Evolutionary conservation across 139 green algal genomes (phyloP).

Genomic region (Volvox reticuliferus): DNA sequence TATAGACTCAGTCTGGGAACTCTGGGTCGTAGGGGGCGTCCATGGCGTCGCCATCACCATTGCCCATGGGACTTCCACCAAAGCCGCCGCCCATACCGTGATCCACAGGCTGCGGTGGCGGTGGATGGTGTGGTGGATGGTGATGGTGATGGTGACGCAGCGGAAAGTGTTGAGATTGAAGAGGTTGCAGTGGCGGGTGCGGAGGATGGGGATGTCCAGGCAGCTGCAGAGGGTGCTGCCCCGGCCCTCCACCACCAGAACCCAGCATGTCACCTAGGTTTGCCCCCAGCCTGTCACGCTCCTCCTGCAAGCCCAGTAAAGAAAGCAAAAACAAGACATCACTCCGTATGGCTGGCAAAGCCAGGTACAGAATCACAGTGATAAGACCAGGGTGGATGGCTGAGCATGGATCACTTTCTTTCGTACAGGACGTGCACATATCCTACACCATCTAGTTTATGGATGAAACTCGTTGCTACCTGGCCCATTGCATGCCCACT

Average conservation of each 20-base stretch:
- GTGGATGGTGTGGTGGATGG: neutral
- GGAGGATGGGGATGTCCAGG: neutral
- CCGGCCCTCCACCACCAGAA: neutral
- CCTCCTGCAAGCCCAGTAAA: conserved; percentile 11
- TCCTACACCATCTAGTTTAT: too few species aligned
- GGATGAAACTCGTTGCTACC: too few species aligned
- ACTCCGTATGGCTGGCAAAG: too few species aligned
- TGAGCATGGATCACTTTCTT: too few species aligned
- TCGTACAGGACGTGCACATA: too few species aligned
- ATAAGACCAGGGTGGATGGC: too few species aligned
- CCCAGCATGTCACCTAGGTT: conserved; percentile 27
- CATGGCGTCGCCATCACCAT: conserved; percentile 11
- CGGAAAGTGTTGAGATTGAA: neutral
- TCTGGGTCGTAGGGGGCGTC: conserved; percentile 42
- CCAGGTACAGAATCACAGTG: too few species aligned
- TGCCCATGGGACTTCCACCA: conserved; percentile 10
- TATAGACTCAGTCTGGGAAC: conserved; percentile 23
- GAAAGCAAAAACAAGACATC: too few species aligned
- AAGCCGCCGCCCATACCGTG: neutral
- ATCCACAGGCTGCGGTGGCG: neutral
- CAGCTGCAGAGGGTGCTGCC: neutral
- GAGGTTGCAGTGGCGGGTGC: neutral
- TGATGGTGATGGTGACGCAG: neutral
- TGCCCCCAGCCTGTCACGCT: conserved; percentile 33
- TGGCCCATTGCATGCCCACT: too few species aligned